A percentile compares a stretch with the other conserved stretches of the same genome.
phyloP scores from a whole-genome alignment of 2,329 filamentous ascomycete genomes.

The Alternaria sp. region DNA sequence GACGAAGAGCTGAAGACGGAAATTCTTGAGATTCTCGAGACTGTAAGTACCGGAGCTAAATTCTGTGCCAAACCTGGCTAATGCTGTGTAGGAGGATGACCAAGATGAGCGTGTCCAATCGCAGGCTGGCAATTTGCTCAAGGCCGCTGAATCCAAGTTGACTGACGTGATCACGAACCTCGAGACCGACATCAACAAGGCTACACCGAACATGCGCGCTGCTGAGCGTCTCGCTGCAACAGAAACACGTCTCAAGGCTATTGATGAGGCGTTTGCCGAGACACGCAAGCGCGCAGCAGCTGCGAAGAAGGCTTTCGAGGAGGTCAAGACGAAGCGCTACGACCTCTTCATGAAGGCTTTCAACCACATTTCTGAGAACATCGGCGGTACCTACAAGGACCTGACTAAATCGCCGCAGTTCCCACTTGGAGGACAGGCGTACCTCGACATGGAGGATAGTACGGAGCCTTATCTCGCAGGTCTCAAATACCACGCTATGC shows the following conservation, averaged over 20 bases:
- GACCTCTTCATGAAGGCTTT: conserved; percentile 97
- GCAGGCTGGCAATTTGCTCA: conserved; percentile 31
- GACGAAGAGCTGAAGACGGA: conserved; percentile 74
- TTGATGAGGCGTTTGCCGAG: conserved; percentile 88
- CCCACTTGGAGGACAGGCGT: conserved; percentile 86
- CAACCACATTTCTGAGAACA: conserved; percentile 92
- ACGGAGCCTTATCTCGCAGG: conserved; percentile 95
- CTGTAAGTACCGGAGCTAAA: conserved; percentile 46
- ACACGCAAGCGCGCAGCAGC: conserved; percentile 76
- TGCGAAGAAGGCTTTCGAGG: conserved; percentile 83
- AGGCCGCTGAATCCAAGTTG: conserved; percentile 72
- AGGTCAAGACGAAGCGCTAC: conserved; percentile 80
- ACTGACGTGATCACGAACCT: conserved; percentile 79
- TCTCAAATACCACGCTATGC: conserved; percentile 99
- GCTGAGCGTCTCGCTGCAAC: conserved; percentile 90
- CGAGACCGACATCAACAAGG: conserved; percentile 83
- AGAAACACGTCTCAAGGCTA: conserved; percentile 80
- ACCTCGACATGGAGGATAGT: conserved; percentile 94
- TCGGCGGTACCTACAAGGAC: conserved; percentile 92
- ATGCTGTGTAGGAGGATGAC: conserved; percentile 66
- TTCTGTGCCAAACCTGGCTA: conserved; percentile 8
- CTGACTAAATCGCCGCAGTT: conserved; percentile 90
- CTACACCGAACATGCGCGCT: conserved; percentile 96
- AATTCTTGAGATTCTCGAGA: conserved; percentile 55
- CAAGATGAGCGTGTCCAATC: conserved; percentile 56